A percentile compares a stretch with the other conserved stretches of the same genome.
These are phyloP conservation scores for Delonix regia DNA, from an alignment of 306 rosid genomes.

Conservation along the genomic window DNA sequence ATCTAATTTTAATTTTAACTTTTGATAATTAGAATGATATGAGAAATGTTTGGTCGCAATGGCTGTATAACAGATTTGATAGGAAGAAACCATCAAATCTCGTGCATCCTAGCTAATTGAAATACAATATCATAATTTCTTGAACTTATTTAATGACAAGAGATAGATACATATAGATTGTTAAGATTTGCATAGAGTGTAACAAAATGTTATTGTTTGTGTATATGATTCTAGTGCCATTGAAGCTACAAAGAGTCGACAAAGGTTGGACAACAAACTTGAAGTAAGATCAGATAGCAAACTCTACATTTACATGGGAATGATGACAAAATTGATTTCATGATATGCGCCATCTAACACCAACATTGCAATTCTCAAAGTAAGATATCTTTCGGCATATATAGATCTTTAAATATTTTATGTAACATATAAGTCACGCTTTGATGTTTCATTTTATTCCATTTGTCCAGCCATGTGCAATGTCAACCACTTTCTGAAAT, in stretches of 20 bases:
- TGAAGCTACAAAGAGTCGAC: slow-evolving; percentile 33
- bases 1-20: neutral
- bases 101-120: slow-evolving; percentile 16
- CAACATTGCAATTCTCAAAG: slow-evolving; percentile 55
- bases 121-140: neutral
- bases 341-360: slow-evolving; percentile 39
- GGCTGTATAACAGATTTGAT: neutral
- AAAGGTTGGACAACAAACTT: too few species aligned
- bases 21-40: neutral
- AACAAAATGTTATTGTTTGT: neutral
- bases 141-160: slow-evolving; percentile 21
- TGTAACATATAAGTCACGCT: slow-evolving; percentile 11
- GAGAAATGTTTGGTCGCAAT: neutral
- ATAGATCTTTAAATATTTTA: slow-evolving; percentile 8
- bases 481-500: slow-evolving; percentile 41
- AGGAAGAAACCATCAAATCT: slow-evolving; percentile 8
- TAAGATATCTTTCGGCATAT: slow-evolving; percentile 42
- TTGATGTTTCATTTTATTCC: neutral
- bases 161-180: neutral
- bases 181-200: slow-evolving; percentile 14
- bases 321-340: slow-evolving; percentile 41
- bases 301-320: slow-evolving; percentile 39
- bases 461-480: slow-evolving; percentile 17
- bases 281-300: slow-evolving; percentile 37
- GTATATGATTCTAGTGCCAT: slow-evolving; percentile 46